A percentile compares a stretch with the other conserved stretches of the same genome.
These are phyloP conservation scores for Tolypocladium tropicale DNA, from an alignment of 2,329 filamentous ascomycete genomes.

Conservation along the genomic window DNA sequence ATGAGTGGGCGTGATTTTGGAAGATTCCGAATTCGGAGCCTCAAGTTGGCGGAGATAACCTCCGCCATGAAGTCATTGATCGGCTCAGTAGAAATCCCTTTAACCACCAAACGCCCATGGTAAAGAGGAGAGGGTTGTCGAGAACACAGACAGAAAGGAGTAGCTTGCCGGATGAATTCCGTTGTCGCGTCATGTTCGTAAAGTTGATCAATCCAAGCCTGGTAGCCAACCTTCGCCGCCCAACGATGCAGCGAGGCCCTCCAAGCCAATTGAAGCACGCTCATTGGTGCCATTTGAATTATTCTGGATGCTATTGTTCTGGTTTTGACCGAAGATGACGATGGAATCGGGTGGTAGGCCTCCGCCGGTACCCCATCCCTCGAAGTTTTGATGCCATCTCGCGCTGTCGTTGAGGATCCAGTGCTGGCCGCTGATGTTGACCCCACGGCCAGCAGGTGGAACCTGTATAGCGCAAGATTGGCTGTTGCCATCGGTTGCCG, in stretches of 20 bases:
- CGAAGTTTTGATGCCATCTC: constrained; percentile 48
- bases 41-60: too few species aligned
- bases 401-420: constrained; percentile 49
- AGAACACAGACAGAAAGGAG: too few species aligned
- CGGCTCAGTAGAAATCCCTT: too few species aligned
- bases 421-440: constrained; percentile 39
- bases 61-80: too few species aligned
- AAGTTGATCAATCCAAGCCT: constrained; percentile 19
- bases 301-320: constrained; percentile 6
- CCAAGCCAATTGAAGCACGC: constrained; percentile 17
- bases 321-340: constrained; percentile 18
- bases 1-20: too few species aligned
- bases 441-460: constrained; percentile 7
- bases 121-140: too few species aligned
- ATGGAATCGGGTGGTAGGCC: constrained; percentile 13
- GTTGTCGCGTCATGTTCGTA: neutral
- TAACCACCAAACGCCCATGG: neutral
- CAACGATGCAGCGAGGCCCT: constrained; percentile 20
- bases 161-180: too few species aligned
- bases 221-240: constrained; percentile 23
- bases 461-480: constrained; percentile 5
- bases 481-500: constrained; percentile 7
- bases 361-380: constrained; percentile 36
- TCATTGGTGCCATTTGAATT: constrained; percentile 4
- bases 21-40: too few species aligned